These are phyloP conservation scores for Conticribra weissflogii DNA, from an alignment of 108 stramenopile species.

Conservation along the genomic window DNA sequence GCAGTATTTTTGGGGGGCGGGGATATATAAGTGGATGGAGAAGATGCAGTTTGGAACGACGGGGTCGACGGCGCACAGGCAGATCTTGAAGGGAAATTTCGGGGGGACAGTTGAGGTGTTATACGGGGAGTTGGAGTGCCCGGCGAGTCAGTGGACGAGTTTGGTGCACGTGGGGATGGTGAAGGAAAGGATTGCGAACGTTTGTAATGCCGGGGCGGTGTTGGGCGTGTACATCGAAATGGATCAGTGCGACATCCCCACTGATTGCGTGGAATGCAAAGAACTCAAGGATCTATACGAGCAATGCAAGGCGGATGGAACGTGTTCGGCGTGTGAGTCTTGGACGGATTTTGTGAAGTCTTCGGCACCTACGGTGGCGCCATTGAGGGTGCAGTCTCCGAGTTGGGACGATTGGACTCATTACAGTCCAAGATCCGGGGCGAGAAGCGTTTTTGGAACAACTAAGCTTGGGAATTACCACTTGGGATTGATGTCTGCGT, in stretches of 20 bases:
- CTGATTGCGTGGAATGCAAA: conserved; percentile 37
- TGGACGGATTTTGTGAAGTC: conserved; percentile 39
- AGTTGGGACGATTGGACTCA: too few species aligned
- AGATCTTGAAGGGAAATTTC: conserved; percentile 43
- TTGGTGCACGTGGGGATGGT: conserved; percentile 36
- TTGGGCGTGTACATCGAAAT: conserved; percentile 42
- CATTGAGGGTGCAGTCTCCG: conserved; percentile 35
- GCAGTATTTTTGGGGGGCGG: conserved; percentile 39
- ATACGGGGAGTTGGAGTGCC: conserved; percentile 45
- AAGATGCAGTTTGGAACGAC: conserved; percentile 38
- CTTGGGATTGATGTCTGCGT: too few species aligned
- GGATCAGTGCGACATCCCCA: conserved; percentile 33
- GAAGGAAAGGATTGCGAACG: conserved; percentile 20
- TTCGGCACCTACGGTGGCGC: conserved; percentile 37
- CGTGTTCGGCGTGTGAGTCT: conserved; percentile 34
- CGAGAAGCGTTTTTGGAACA: too few species aligned
- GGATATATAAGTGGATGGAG: conserved; percentile 51
- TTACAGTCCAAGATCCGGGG: too few species aligned
- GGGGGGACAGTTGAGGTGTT: conserved; percentile 44
- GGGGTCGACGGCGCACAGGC: conserved; percentile 46
- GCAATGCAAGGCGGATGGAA: conserved; percentile 31
- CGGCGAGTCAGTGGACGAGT: conserved; percentile 34
- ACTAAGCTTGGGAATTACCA: too few species aligned
- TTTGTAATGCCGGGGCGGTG: conserved; percentile 41
- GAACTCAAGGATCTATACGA: conserved; percentile 44